Base-by-base conservation (phyloP, 2,329 filamentous ascomycete genomes). In the Pseudogymnoascus sp. region DNA sequence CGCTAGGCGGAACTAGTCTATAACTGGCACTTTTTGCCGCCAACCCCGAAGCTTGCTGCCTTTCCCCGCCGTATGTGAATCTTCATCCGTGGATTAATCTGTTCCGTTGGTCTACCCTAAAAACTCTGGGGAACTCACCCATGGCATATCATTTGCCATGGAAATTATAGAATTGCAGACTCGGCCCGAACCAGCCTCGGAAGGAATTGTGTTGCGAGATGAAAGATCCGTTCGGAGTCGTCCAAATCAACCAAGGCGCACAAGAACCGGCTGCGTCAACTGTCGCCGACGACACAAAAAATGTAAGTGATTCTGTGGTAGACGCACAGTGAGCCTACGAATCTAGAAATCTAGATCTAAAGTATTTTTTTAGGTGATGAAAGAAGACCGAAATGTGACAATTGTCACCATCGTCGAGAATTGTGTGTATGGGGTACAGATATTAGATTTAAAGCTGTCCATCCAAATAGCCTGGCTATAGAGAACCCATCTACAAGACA, bases 201-300 rank as follows among this genome's bases (percentile, higher is more conserved):
- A 11, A 45, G 19, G 13, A 13, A 45, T 13, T 45, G 6, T 21
- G 10, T 21, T 11, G 23, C 19, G 10, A 13, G 41, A 13, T 23
- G 41, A 23, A 45, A 45, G 41, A 3, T 19, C 19, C 6, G 10
- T 11, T 11, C 4, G 10, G n/a, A 45, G 41, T 45, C 41, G n/a
- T 16, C 41, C 4, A 23, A 14, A 41, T 2, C 66, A 63, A 31
- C 64, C 64, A 62, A 71, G 69, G 41, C 69, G 73, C 28, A 74
- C 72, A 4, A 68, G 73, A 61, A 73, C 70, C 2, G 74, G 74
- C 0, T 75, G 73, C 66, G 61, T 73, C 25, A 73, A 72, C 62
- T 75, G 73, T 68, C 72, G 72, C 67, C 73, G 71, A 19, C 67
- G 72, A 19, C 68, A 72, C 21, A 69, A 73, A 61, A 75, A 75